These are phyloP conservation scores for Starmerella davenportii DNA, from an alignment of 805 yeast species.

Conservation along the genomic window DNA sequence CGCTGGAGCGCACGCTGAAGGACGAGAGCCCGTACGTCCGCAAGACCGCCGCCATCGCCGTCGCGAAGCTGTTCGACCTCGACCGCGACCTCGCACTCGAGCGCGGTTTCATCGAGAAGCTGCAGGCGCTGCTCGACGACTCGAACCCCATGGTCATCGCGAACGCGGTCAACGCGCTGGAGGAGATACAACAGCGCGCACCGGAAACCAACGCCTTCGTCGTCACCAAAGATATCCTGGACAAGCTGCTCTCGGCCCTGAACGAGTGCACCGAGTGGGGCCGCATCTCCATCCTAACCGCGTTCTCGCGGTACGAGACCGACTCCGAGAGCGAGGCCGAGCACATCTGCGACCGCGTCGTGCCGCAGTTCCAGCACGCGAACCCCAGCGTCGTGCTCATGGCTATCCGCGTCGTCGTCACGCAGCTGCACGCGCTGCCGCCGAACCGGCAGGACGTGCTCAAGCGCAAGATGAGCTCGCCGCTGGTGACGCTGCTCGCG, in stretches of 20 bases:
- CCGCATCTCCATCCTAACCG: slow-evolving; percentile 69
- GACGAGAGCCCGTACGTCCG: slow-evolving; percentile 97
- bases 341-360: slow-evolving; percentile 71
- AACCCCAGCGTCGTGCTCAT: slow-evolving; percentile 87
- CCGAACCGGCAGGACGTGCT: slow-evolving; percentile 26
- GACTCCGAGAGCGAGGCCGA: slow-evolving; percentile 45
- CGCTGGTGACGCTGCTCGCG: slow-evolving; percentile 70
- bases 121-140: slow-evolving; percentile 57
- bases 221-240: slow-evolving; percentile 26
- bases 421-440: slow-evolving; percentile 30
- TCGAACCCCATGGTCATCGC: slow-evolving; percentile 96
- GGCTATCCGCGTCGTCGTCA: slow-evolving; percentile 61
- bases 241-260: slow-evolving; percentile 57
- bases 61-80: slow-evolving; percentile 81
- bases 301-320: slow-evolving; percentile 55
- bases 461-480: slow-evolving; percentile 60
- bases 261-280: slow-evolving; percentile 99
- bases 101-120: slow-evolving; percentile 59
- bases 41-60: slow-evolving; percentile 94
- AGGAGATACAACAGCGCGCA: slow-evolving; percentile 61
- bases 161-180: slow-evolving; percentile 70
- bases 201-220: slow-evolving; percentile 33
- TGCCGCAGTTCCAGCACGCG: slow-evolving; percentile 92
- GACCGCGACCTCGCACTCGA: slow-evolving; percentile 67
- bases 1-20: slow-evolving; percentile 60